A percentile compares a stretch with the other conserved stretches of the same genome.
These are phyloP conservation scores for Nitzschia sp. DNA, from an alignment of 108 stramenopile species.

Conservation along the genomic window DNA sequence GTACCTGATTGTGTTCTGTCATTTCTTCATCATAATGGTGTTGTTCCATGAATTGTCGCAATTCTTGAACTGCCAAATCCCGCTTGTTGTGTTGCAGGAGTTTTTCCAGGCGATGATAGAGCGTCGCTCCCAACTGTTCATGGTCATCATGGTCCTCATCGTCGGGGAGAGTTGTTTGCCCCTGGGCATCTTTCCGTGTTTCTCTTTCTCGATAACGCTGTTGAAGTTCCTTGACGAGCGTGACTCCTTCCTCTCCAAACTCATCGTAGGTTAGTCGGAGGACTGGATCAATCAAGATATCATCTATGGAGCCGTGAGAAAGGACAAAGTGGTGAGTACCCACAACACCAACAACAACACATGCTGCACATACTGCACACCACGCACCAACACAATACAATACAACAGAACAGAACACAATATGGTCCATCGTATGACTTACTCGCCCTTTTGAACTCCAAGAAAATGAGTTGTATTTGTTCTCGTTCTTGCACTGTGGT, in stretches of 20 bases:
- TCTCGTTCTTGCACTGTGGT: slow-evolving; percentile 20
- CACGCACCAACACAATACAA: not conserved
- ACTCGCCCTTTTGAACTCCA: slow-evolving; percentile 39
- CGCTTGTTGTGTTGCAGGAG: slow-evolving; percentile 8
- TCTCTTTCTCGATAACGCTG: slow-evolving; percentile 28
- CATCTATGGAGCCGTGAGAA: slow-evolving; percentile 16
- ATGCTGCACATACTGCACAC: not conserved
- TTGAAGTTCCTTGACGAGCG: slow-evolving; percentile 37
- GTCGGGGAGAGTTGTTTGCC: slow-evolving; percentile 3
- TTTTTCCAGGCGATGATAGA: slow-evolving; percentile 32
- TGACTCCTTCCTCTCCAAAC: slow-evolving; percentile 41
- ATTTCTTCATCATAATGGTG: slow-evolving; percentile 37
- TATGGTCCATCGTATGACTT: slow-evolving; percentile 9
- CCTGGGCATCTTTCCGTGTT: slow-evolving; percentile 6
- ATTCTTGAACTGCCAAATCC: slow-evolving; percentile 21
- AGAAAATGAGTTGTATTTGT: slow-evolving; percentile 39
- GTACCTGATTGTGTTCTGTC: slow-evolving; percentile 33
- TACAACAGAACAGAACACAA: not conserved
- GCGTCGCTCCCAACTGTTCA: slow-evolving; percentile 18
- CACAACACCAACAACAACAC: too few species aligned
- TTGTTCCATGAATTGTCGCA: slow-evolving; percentile 38
- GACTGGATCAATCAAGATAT: slow-evolving; percentile 59
- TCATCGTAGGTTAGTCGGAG: slow-evolving; percentile 53
- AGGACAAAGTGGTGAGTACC: slow-evolving; percentile 1
- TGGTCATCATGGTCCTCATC: slow-evolving; percentile 14